Evolutionary conservation across 1,284 basidiomycete genomes (phyloP), one percentile per base, ranked within the genome.

Genomic region (Cryptococcus sp.): DNA sequence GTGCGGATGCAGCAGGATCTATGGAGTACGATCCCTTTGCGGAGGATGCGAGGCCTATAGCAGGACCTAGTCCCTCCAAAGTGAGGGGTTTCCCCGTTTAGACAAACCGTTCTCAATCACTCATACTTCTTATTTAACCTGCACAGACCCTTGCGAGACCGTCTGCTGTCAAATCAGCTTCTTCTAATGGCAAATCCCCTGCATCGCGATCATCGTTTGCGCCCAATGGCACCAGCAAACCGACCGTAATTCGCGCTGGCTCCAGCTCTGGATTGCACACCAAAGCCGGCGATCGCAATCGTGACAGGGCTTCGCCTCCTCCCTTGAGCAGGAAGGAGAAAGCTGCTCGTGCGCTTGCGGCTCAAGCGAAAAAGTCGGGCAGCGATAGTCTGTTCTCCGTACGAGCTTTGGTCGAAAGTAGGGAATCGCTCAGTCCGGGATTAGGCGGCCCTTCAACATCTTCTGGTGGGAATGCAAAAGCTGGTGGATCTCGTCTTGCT

Each of bases 1-100:
- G 43, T 26, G 58, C 55, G 19, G 49, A 47, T 23, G 38, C 16
- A 3, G 20, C 20, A 22, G 45, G 10, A 20, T 10, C 11, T 1
- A 41, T 57, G 39, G 71, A 68, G 4, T 75, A 72, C 38, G 64
- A 77, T 52, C 74, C 73, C 1, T 77, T 77, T 56, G 75, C 74
- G 10, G 75, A 77, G 55, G 74, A 73, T 50, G 68, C 62, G 47
- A 55, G 50, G 45, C 54, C 51, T 5, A 22, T 43, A 26, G 46
- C 44, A 46, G 44, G 40, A 26, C 46, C 57, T 5, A 44, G 26
- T 17, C 41, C 40, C 3, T 22, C 56, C 19, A 67, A 66, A 54
- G 61, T 63, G 34, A n/a, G 60, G 23, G 5, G 40, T 41, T 34
- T 44, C 26, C 26, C 29, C 40, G 10, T 19, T 17, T 38, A 19